These are phyloP conservation scores for Xerocomus nothofagi DNA, from an alignment of 1,284 basidiomycete species.

Conservation along the genomic window DNA sequence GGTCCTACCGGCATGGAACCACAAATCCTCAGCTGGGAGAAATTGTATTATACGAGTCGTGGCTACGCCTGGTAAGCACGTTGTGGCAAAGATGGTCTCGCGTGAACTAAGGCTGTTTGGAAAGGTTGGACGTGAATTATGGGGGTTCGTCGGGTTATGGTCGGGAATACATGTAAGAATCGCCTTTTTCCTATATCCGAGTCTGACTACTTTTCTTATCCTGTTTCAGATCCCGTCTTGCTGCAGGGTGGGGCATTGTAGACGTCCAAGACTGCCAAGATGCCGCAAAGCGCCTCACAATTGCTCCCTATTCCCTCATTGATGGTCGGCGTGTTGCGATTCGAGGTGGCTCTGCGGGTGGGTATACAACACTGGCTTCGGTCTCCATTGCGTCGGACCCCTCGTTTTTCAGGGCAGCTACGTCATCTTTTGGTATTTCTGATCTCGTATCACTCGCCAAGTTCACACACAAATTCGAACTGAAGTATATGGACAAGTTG, in stretches of 20 bases:
- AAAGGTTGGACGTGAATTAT: conserved; percentile 24
- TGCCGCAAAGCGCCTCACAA: conserved; percentile 25
- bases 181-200: too few species aligned
- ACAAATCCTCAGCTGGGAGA: conserved; percentile 23
- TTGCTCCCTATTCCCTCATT: conserved; percentile 22
- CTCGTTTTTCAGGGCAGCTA: conserved; percentile 28
- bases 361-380: conserved; percentile 54
- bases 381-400: conserved; percentile 45
- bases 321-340: conserved; percentile 54
- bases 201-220: not conserved
- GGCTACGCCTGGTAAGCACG: conserved; percentile 25
- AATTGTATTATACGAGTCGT: conserved; percentile 27
- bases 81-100: not conserved
- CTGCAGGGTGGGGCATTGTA: too few species aligned
- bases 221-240: conserved; percentile 29
- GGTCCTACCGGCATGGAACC: conserved; percentile 23
- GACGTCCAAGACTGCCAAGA: conserved; percentile 34
- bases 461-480: conserved; percentile 70
- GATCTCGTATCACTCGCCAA: conserved; percentile 49
- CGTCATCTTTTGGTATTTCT: conserved; percentile 54
- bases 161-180: conserved; percentile 7
- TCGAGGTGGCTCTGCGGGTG: conserved; percentile 61
- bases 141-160: conserved; percentile 19
- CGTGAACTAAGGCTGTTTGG: not conserved
- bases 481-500: conserved; percentile 52